phyloP scores from a whole-genome alignment of 768 basidiomycete species.

The Suillus hirtellus region DNA sequence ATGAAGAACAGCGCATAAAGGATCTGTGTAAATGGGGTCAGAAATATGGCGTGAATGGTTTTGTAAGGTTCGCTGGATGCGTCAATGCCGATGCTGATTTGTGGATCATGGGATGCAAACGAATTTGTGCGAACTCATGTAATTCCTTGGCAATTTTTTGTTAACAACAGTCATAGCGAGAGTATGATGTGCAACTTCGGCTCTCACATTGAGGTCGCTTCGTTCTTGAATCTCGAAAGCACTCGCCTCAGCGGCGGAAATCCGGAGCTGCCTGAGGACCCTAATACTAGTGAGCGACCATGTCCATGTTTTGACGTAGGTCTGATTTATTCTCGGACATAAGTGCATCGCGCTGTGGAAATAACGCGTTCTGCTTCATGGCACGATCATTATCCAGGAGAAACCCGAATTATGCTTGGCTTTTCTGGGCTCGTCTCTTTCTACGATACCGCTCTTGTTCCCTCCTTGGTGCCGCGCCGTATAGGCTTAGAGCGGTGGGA shows the following conservation, averaged over 20 bases:
- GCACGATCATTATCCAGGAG: conserved; percentile 28
- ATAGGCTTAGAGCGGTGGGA: conserved; percentile 23
- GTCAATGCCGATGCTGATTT: not conserved
- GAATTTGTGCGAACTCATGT: conserved; percentile 41
- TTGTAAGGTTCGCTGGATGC: conserved; percentile 26
- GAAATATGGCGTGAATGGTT: conserved; percentile 33
- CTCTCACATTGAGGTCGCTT: conserved; percentile 38
- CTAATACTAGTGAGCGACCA: not conserved
- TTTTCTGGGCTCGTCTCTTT: conserved; percentile 24
- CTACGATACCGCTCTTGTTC: conserved; percentile 27
- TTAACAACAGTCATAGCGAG: conserved; percentile 36
- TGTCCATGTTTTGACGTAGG: not conserved
- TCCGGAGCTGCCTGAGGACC: not conserved
- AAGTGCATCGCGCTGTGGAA: conserved; percentile 13
- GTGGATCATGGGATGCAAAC: conserved; percentile 43
- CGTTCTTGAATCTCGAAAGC: conserved; percentile 36
- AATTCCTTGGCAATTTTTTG: not conserved
- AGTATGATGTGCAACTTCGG: conserved; percentile 50
- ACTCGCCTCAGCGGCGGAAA: not conserved
- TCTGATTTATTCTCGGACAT: conserved; percentile 1
- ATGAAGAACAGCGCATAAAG: conserved; percentile 28
- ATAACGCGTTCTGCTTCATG: conserved; percentile 18
- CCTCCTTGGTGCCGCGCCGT: conserved; percentile 18
- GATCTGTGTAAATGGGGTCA: conserved; percentile 37
- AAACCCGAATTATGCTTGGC: conserved; percentile 25